Percentiles rank a stretch among this genome's conserved stretches.
Conservation (phyloP, 176 grass and related monocot species). For the Aegilops speltoides region DNA sequence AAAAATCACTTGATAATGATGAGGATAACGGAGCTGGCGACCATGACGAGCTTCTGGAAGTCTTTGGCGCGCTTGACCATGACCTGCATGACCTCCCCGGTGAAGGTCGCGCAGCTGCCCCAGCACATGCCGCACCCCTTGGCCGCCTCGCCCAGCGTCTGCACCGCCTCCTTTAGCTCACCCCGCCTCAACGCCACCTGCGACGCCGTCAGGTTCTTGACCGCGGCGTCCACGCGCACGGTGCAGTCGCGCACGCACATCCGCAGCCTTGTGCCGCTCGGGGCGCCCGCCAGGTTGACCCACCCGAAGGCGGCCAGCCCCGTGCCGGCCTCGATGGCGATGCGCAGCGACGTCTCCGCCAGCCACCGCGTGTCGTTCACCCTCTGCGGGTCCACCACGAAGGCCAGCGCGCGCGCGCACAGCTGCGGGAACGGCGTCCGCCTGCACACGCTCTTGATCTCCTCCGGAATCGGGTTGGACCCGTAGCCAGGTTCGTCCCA, state of each 20-base stretch:
- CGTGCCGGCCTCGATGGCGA: slow-evolving; percentile 26
- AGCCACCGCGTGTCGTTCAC: slow-evolving; percentile 4
- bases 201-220: slow-evolving; percentile 26
- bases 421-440: slow-evolving; percentile 20
- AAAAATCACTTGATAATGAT: neutral
- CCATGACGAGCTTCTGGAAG: slow-evolving; percentile 22
- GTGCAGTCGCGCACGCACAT: slow-evolving; percentile 34
- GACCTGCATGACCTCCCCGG: slow-evolving; percentile 16
- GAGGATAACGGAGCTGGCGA: neutral
- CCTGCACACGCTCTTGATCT: neutral
- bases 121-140: slow-evolving; percentile 9
- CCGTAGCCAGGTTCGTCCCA: neutral
- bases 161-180: neutral
- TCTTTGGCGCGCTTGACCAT: slow-evolving; percentile 16
- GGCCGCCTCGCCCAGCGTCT: neutral
- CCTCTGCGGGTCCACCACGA: slow-evolving; percentile 1
- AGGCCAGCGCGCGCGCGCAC: neutral
- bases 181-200: neutral
- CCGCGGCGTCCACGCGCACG: slow-evolving; percentile 25
- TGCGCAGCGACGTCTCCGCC: neutral
- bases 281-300: slow-evolving; percentile 17
- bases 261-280: slow-evolving; percentile 27
- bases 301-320: slow-evolving; percentile 23
- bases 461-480: neutral
- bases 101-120: slow-evolving; percentile 30